Evolutionary conservation across 768 basidiomycete genomes (phyloP).

Genomic region (Lepiota venenata): DNA sequence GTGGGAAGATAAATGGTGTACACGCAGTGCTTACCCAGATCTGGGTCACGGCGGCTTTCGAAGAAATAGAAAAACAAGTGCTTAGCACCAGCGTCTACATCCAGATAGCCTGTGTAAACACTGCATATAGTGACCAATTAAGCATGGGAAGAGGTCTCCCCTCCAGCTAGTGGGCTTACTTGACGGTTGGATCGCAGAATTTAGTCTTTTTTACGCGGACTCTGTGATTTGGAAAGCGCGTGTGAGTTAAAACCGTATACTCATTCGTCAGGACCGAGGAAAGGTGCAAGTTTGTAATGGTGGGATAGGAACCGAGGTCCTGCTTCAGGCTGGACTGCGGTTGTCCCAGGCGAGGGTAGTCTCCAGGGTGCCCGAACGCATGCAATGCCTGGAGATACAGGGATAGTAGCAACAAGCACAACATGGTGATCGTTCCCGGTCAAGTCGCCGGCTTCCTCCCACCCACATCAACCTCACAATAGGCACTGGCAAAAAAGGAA

Average conservation of each 20-base stretch:
- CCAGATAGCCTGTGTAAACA: slow-evolving; percentile 55
- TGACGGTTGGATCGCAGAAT: slow-evolving; percentile 58
- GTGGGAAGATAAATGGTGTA: neutral
- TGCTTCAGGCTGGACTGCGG: neutral
- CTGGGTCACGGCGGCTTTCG: slow-evolving; percentile 61
- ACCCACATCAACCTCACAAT: neutral
- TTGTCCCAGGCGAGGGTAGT: neutral
- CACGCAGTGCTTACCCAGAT: slow-evolving; percentile 25
- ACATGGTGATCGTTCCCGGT: slow-evolving; percentile 3
- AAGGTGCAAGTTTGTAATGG: neutral
- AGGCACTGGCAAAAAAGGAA: slow-evolving; percentile 12
- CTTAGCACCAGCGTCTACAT: slow-evolving; percentile 49
- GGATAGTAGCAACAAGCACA: slow-evolving; percentile 1
- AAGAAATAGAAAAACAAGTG: slow-evolving; percentile 83
- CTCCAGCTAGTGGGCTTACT: slow-evolving; percentile 24
- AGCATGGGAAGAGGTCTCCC: neutral
- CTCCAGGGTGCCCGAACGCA: neutral
- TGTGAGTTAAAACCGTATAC: slow-evolving; percentile 40
- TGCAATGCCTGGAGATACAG: neutral
- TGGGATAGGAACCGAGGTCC: neutral
- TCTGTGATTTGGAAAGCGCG: slow-evolving; percentile 45
- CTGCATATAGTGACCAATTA: neutral
- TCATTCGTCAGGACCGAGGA: slow-evolving; percentile 6
- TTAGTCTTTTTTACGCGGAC: slow-evolving; percentile 55
- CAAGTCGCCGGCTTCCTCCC: neutral